These are phyloP conservation scores for Mallotus japonicus DNA, from an alignment of 441 rosid genomes.

Conservation along the genomic window DNA sequence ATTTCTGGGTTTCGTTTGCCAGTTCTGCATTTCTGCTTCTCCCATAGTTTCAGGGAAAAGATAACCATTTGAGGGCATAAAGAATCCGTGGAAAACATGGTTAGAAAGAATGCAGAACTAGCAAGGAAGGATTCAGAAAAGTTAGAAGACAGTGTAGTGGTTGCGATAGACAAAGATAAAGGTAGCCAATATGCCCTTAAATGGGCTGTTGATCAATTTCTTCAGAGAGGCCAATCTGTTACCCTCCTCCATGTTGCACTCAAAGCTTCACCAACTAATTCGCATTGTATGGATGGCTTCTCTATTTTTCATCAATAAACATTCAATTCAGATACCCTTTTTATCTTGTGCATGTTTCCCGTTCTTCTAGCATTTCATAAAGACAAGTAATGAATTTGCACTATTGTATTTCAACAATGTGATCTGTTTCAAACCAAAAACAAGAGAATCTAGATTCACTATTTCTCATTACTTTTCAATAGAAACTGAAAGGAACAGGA, in stretches of 20 bases:
- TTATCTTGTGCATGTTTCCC: neutral
- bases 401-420: too few relatives aligned
- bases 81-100: conserved; percentile 12
- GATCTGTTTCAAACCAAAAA: too few relatives aligned
- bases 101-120: conserved; percentile 27
- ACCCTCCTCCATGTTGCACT: conserved; percentile 65
- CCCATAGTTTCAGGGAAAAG: neutral
- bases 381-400: too few relatives aligned
- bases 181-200: conserved; percentile 78
- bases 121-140: conserved; percentile 23
- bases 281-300: conserved; percentile 27
- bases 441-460: too few relatives aligned
- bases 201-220: conserved; percentile 74
- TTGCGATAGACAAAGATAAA: conserved; percentile 80
- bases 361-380: neutral
- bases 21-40: conserved; percentile 10
- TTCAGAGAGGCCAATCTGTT: conserved; percentile 51
- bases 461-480: too few relatives aligned
- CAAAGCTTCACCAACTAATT: conserved; percentile 32
- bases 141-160: conserved; percentile 42
- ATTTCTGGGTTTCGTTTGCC: neutral
- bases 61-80: too few relatives aligned
- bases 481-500: too few relatives aligned
- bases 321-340: too few relatives aligned
- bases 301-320: too few relatives aligned